A percentile compares a stretch with the other conserved stretches of the same genome.
Evolutionary conservation across 116 monocot genomes (phyloP).

Genomic region (Iris pallida): DNA sequence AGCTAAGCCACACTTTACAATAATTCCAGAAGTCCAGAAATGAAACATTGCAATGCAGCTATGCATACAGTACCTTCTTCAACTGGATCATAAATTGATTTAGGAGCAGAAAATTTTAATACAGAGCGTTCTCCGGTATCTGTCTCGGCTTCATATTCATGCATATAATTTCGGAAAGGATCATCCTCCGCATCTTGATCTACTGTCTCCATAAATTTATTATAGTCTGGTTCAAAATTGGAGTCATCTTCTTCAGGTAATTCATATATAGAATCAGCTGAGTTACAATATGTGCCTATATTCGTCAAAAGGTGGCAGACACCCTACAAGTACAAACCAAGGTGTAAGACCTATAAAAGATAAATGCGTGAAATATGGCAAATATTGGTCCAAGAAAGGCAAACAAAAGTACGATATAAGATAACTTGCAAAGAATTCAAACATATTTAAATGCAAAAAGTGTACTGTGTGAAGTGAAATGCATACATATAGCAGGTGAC

Average conservation of each 20-base stretch:
- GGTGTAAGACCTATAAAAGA: not conserved
- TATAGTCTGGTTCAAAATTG: slow-evolving; percentile 28
- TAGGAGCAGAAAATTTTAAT: slow-evolving; percentile 19
- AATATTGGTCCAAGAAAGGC: not conserved
- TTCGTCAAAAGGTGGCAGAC: slow-evolving; percentile 83
- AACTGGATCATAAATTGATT: slow-evolving; percentile 21
- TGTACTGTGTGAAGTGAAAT: not conserved
- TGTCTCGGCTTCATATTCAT: slow-evolving; percentile 20
- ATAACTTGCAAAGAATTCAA: not conserved
- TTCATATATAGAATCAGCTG: slow-evolving; percentile 36
- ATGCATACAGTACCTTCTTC: slow-evolving; percentile 13
- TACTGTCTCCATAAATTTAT: slow-evolving; percentile 32
- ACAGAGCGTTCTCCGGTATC: slow-evolving; percentile 36
- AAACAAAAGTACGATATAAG: not conserved
- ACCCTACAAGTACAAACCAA: slow-evolving; percentile 32
- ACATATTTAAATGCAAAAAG: not conserved
- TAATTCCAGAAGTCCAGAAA: no score
- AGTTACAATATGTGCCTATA: slow-evolving; percentile 58
- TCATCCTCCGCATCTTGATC: slow-evolving; percentile 27
- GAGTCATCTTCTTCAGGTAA: slow-evolving; percentile 62
- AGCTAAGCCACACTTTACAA: no score
- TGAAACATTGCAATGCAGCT: no score
- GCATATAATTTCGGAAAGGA: slow-evolving; percentile 25
- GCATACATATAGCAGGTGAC: not conserved
- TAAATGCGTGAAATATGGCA: not conserved